A percentile compares a stretch with the other conserved stretches of the same genome.
These are phyloP conservation scores for Paramecium primaurelia DNA, from an alignment of 73 alveolate genomes.

Conservation along the genomic window DNA sequence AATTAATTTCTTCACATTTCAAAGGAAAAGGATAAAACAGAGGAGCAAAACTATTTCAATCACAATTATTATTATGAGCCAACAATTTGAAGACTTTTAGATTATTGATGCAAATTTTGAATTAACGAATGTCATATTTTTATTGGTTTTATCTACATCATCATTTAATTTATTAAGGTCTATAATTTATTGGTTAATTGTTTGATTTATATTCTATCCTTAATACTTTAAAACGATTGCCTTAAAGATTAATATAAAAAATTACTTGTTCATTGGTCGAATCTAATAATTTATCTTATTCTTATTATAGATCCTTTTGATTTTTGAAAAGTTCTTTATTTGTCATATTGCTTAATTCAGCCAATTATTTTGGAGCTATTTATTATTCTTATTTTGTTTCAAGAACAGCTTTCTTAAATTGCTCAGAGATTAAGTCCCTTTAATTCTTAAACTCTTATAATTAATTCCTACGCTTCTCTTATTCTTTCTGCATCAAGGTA, in stretches of 20 bases:
- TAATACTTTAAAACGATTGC: background rate
- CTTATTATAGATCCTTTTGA: background rate
- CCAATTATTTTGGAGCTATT: background rate
- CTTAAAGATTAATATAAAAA: background rate
- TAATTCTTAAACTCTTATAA: background rate
- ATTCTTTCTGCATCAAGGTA: background rate
- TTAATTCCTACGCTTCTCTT: background rate
- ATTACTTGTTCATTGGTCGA: background rate
- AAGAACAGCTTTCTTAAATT: background rate
- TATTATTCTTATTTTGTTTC: background rate
- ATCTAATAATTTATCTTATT: background rate
- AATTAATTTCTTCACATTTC: background rate
- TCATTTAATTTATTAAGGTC: background rate
- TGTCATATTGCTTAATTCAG: background rate
- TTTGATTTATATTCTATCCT: background rate
- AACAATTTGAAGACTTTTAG: background rate
- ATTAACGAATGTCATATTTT: background rate
- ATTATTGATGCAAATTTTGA: background rate
- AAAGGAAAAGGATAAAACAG: background rate
- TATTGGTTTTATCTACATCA: slow-evolving; percentile 28
- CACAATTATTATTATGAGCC: background rate
- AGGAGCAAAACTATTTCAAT: background rate
- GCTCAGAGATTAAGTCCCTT: background rate
- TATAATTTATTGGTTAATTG: background rate
- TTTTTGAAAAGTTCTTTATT: background rate